Evolutionary conservation across 139 green algal species (phyloP).

Genomic region (Coccomyxa sp.): DNA sequence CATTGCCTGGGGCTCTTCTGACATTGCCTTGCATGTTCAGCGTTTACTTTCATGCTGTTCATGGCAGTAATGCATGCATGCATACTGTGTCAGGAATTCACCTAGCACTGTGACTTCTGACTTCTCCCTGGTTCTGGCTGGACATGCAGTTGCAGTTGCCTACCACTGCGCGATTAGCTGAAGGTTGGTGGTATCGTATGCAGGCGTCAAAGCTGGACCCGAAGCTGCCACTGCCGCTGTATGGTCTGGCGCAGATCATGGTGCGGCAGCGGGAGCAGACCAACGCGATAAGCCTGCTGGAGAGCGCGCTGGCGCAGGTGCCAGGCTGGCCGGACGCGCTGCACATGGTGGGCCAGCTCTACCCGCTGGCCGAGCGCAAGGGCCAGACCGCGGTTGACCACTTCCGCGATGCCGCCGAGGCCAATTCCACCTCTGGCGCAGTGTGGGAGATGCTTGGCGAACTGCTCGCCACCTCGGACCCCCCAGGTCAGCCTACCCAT

Average conservation of each 20-base stretch:
- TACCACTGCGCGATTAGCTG: not conserved
- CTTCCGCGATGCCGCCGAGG: constrained; percentile 46
- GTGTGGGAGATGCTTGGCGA: constrained; percentile 84
- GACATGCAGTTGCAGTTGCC: not conserved
- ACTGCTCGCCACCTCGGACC: constrained; percentile 58
- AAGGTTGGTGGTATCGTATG: not conserved
- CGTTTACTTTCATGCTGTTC: no score
- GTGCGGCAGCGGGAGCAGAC: constrained; percentile 39
- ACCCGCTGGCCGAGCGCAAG: constrained; percentile 23
- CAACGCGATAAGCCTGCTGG: constrained; percentile 65
- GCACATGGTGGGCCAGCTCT: constrained; percentile 38
- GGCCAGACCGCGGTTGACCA: constrained; percentile 23
- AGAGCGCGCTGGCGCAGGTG: constrained; percentile 50
- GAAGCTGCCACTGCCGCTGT: constrained; percentile 42
- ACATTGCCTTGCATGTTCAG: no score
- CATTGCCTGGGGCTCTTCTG: no score
- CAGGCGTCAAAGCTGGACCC: constrained; percentile 59
- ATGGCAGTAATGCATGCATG: not conserved
- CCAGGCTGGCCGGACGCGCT: constrained; percentile 65
- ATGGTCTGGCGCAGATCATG: constrained; percentile 69
- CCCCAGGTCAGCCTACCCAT: constrained; percentile 33
- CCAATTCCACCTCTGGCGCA: constrained; percentile 28
- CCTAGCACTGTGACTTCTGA: not conserved
- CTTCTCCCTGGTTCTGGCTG: not conserved
- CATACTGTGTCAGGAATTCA: not conserved